Evolutionary conservation across 306 rosid species (phyloP), one percentile per base, ranked within the genome.

Genomic region (Fagus crenata): DNA sequence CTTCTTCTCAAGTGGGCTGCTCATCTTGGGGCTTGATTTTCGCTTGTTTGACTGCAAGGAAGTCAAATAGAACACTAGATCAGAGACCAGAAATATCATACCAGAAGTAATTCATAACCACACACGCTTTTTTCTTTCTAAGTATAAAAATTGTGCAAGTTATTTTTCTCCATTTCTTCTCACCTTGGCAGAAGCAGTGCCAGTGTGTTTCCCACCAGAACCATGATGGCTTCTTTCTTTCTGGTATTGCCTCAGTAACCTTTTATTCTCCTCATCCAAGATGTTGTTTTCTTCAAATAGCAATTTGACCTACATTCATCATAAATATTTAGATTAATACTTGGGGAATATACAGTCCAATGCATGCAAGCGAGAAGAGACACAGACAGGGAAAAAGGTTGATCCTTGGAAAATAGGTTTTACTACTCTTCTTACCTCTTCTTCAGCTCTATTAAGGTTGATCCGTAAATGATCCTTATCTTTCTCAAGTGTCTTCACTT

Each of bases 401-500:
- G 55, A 15, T 61, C 51, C 28, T 22, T 46, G 14, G 67, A 15
- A 13, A 2, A 33, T 9, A 53, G 58, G 35, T 72, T 36, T 49
- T 43, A 72, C 54, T 22, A 53, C 72, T 76, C 64, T 78, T 72
- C 81, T 79, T 78, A 96, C 99, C 97, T 96, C 98, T 71, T 88
- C 98, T 85, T 96, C 98, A 43, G 99, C 99, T 76, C 81, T 91
- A 81, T 64, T 68, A 78, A 96, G 99, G 87, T 96, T 96, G 67
- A 78, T 82, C 84, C 81, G 87, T 55, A 92, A 82, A 73, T 89
- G 89, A 72, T 96, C 96, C 84, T 91, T 92, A 74, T 89, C 98
- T 49, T 87, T 90, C 86, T 89, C 88, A 58, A 89, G 93, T 15
- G 85, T 75, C 84, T 87, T 92, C 75, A 84, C 76, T 73, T 87